Evolutionary conservation across 768 basidiomycete genomes (phyloP).

Genomic region (Leucogyrophana mollusca): DNA sequence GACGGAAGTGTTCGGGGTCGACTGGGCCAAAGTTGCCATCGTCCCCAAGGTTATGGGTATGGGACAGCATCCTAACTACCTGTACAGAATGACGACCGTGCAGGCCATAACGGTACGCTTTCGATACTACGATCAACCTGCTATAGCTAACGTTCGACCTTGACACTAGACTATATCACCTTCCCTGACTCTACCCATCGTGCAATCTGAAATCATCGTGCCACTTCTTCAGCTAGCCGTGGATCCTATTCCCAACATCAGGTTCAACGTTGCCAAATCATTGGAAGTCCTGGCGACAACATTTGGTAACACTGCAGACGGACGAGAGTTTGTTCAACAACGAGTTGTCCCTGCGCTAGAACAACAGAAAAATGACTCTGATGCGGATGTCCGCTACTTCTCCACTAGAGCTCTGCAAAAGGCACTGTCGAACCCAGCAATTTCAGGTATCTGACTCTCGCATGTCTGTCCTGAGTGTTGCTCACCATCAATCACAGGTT

Average conservation of each 20-base stretch:
- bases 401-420: conserved; percentile 78
- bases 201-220: conserved; percentile 80
- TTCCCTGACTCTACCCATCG: conserved; percentile 79
- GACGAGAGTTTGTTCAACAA: conserved; percentile 69
- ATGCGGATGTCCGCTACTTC: conserved; percentile 97
- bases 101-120: conserved; percentile 90
- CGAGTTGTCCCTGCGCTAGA: conserved; percentile 83
- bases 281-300: conserved; percentile 83
- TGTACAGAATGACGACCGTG: conserved; percentile 98
- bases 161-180: conserved; percentile 84
- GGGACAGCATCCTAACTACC: conserved; percentile 95
- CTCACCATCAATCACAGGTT: conserved; percentile 16
- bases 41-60: conserved; percentile 97
- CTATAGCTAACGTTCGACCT: neutral
- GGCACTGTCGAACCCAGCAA: conserved; percentile 35
- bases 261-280: conserved; percentile 97
- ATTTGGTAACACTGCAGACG: conserved; percentile 63
- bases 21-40: conserved; percentile 92
- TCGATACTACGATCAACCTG: neutral
- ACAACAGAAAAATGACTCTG: conserved; percentile 81
- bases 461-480: neutral
- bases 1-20: conserved; percentile 97
- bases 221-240: conserved; percentile 78
- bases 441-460: conserved; percentile 29
- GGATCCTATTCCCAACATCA: conserved; percentile 97